Conservation (phyloP, 2,329 filamentous ascomycete genomes). For the Trichoderma atroviride region DNA sequence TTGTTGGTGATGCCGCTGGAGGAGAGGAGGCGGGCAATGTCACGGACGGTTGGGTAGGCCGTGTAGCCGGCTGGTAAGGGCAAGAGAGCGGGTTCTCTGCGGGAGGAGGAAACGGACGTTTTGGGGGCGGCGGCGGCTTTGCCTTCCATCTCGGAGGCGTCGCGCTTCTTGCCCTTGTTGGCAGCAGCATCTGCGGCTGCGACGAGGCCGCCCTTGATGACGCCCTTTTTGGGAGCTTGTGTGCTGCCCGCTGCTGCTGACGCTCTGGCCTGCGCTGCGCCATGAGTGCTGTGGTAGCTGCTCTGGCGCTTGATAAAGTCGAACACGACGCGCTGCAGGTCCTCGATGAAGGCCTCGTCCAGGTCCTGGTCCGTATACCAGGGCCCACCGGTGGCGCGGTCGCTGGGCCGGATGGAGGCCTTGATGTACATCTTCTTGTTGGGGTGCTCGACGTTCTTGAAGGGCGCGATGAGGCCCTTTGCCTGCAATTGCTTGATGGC, state of each 20-base stretch:
- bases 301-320: slow-evolving; percentile 72
- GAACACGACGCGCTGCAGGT: slow-evolving; percentile 72
- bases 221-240: slow-evolving; percentile 58
- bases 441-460: slow-evolving; percentile 89
- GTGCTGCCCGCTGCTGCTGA: slow-evolving; percentile 40
- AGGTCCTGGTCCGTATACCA: slow-evolving; percentile 94
- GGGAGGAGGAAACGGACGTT: slow-evolving; percentile 27
- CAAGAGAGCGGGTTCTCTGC: slow-evolving; percentile 47
- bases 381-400: slow-evolving; percentile 88
- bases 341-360: slow-evolving; percentile 84
- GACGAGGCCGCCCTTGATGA: slow-evolving; percentile 52
- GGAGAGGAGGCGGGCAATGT: slow-evolving; percentile 76
- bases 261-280: slow-evolving; percentile 26
- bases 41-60: slow-evolving; percentile 77
- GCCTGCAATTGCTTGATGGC: slow-evolving; percentile 81
- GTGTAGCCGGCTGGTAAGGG: slow-evolving; percentile 68
- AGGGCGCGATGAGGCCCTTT: slow-evolving; percentile 80
- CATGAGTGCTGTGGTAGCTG: slow-evolving; percentile 60
- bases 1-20: slow-evolving; percentile 71
- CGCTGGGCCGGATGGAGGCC: slow-evolving; percentile 77
- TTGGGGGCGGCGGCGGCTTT: slow-evolving; percentile 30
- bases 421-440: slow-evolving; percentile 97
- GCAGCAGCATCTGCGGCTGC: slow-evolving; percentile 30
- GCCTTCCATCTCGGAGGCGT: slow-evolving; percentile 45
- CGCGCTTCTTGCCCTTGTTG: slow-evolving; percentile 53